Percentiles rank a stretch among this genome's conserved stretches.
phyloP scores from a whole-genome alignment of 768 basidiomycete genomes.

The Postia placenta region DNA sequence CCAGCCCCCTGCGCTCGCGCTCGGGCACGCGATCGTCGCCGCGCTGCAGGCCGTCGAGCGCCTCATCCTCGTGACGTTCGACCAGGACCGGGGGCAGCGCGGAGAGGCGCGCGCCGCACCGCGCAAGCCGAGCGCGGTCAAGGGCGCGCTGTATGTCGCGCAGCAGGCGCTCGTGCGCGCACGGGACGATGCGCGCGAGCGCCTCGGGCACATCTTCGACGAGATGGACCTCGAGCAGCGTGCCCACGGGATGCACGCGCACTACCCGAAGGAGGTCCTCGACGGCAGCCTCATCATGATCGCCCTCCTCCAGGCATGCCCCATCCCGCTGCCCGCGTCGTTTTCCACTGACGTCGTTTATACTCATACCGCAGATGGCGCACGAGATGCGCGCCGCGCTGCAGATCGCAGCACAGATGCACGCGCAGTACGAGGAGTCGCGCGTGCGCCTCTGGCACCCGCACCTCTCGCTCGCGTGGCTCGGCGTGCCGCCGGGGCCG shows the following conservation, averaged over 20 bases:
- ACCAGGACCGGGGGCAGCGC: conserved; percentile 7
- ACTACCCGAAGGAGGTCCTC: conserved; percentile 24
- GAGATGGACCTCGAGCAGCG: conserved; percentile 23
- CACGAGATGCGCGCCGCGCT: conserved; percentile 33
- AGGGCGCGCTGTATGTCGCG: conserved; percentile 9
- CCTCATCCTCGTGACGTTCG: conserved; percentile 26
- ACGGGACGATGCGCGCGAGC: conserved; percentile 22
- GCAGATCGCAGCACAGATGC: conserved; percentile 25
- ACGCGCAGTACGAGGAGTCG: conserved; percentile 26
- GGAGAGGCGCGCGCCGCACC: neutral
- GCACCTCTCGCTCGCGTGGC: conserved; percentile 34
- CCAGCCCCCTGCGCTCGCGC: conserved; percentile 20
- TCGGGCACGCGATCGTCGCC: conserved; percentile 29
- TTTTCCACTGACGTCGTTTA: no score
- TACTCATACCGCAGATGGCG: conserved; percentile 31
- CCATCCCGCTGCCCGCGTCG: neutral
- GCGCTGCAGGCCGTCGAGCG: conserved; percentile 30
- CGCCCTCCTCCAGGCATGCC: conserved; percentile 37
- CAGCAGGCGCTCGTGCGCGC: conserved; percentile 20
- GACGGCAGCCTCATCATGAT: conserved; percentile 36
- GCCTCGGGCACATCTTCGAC: conserved; percentile 28
- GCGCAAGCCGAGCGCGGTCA: conserved; percentile 5
- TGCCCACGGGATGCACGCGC: conserved; percentile 13
- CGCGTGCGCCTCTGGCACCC: conserved; percentile 34
- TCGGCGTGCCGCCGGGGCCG: conserved; percentile 31